Evolutionary conservation across 345 rosid species (phyloP), one percentile per base, ranked within the genome.

Genomic region (Anacardium occidentale): DNA sequence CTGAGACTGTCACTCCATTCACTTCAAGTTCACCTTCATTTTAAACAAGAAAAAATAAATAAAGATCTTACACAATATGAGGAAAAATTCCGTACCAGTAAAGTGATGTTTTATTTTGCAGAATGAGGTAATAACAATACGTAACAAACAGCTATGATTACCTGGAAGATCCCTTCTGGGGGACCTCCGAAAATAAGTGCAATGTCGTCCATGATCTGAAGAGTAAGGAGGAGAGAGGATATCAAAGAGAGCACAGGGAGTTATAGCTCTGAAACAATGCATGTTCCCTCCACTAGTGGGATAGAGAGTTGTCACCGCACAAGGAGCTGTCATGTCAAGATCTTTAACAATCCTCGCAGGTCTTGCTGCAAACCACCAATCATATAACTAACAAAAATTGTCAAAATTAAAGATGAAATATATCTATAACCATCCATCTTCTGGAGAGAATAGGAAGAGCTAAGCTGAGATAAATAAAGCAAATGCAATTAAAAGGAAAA

Each of bases 211-310:
- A 56, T 78, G 76, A 42, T 83, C 83, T 12, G 92, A 75, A 15
- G 91, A 86, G 81, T 86, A 90, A 8, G 97, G 94, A 18, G 97
- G 97, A 59, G 92, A 66, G 63, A 91, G 83, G 42, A 91, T 85
- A 68, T 91, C 94, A 51, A 91, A 80, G 54, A 91, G 77, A 24
- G 97, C 97, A 75, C 97, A 91, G 42, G 92, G 91, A 18, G 89
- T 82, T 37, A 83, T 53, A 15, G 97, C 97, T 83, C 64, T 86
- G 79, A 94, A 94, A 79, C 90, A 85, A 78, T 89, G 98, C 48
- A 94, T 87, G 81, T 92, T 90, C 76, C 89, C 98, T 51, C 97
- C 98, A 18, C 81, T 87, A 52, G 63, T 85, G 8, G 97, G 97
- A 80, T 89, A 89, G 63, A 92, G 83, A 24, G 85, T 74, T 2